Evolutionary conservation across 306 rosid genomes (phyloP).

Genomic region (Vicia villosa): DNA sequence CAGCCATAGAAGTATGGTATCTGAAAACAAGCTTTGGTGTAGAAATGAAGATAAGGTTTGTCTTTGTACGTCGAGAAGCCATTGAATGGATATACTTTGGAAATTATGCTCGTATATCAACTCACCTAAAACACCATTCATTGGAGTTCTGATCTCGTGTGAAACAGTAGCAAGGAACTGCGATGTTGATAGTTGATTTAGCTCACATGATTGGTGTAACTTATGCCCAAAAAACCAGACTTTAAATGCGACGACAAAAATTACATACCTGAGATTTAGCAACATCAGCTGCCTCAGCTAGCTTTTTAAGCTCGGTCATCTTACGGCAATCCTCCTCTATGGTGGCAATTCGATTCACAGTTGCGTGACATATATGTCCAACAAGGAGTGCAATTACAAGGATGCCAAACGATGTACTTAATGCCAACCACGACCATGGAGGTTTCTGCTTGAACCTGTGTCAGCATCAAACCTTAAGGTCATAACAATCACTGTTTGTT

Average conservation of each 20-base stretch:
- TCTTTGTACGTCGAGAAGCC: too few species aligned
- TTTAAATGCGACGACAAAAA: conserved; percentile 16
- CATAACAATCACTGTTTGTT: conserved; percentile 79
- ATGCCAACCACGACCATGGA: conserved; percentile 88
- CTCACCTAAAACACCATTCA: conserved; percentile 99
- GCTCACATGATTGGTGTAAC: conserved; percentile 13
- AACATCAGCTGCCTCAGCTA: conserved; percentile 91
- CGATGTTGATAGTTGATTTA: conserved; percentile 42
- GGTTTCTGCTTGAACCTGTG: conserved; percentile 89
- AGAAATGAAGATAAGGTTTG: too few species aligned
- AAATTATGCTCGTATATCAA: background rate
- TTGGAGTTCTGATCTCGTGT: conserved; percentile 97
- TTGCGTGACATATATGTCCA: conserved; percentile 81
- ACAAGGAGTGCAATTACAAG: conserved; percentile 79
- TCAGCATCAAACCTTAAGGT: conserved; percentile 38
- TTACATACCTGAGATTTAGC: conserved; percentile 90
- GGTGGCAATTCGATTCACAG: conserved; percentile 83
- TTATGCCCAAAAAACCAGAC: conserved; percentile 28
- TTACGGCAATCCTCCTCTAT: conserved; percentile 77
- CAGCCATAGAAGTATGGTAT: too few species aligned
- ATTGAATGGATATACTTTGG: background rate
- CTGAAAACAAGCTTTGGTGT: too few species aligned
- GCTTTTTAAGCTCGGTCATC: conserved; percentile 83
- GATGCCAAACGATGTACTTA: conserved; percentile 70
- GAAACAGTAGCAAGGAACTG: conserved; percentile 99